A percentile compares a stretch with the other conserved stretches of the same genome.
These are phyloP conservation scores for Ramaria rubella DNA, from an alignment of 768 basidiomycete genomes.

Conservation along the genomic window DNA sequence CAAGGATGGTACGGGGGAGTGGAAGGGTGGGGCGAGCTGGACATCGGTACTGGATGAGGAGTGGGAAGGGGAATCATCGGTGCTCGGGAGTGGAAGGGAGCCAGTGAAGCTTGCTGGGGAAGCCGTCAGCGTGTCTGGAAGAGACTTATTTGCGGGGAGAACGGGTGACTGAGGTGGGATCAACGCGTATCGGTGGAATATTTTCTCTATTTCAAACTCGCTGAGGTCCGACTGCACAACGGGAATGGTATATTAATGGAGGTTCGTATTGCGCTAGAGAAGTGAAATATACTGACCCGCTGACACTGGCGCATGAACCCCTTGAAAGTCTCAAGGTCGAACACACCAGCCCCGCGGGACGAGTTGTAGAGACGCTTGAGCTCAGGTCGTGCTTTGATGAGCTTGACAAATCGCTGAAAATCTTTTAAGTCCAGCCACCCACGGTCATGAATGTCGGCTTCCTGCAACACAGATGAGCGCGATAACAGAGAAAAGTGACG, in stretches of 20 bases:
- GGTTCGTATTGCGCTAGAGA: slow-evolving; percentile 33
- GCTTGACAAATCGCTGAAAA: slow-evolving; percentile 77
- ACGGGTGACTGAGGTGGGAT: slow-evolving; percentile 11
- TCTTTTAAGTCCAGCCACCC: slow-evolving; percentile 68
- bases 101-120: slow-evolving; percentile 10
- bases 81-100: not conserved
- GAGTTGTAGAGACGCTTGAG: slow-evolving; percentile 57
- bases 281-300: slow-evolving; percentile 31
- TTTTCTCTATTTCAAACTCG: slow-evolving; percentile 24
- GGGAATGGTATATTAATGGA: slow-evolving; percentile 28
- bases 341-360: slow-evolving; percentile 29
- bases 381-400: slow-evolving; percentile 81
- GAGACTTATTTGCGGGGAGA: not conserved
- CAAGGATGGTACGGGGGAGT: not conserved
- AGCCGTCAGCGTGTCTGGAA: slow-evolving; percentile 13
- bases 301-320: slow-evolving; percentile 48
- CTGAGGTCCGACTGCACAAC: slow-evolving; percentile 25
- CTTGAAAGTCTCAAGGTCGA: slow-evolving; percentile 37
- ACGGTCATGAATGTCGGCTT: slow-evolving; percentile 49
- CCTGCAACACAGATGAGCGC: slow-evolving; percentile 31
- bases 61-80: not conserved
- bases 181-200: slow-evolving; percentile 36
- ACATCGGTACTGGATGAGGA: not conserved
- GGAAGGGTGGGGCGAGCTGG: not conserved
- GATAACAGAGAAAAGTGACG: not conserved